Evolutionary conservation across 2,329 filamentous ascomycete genomes (phyloP).

Genomic region (Penicillium sp.): DNA sequence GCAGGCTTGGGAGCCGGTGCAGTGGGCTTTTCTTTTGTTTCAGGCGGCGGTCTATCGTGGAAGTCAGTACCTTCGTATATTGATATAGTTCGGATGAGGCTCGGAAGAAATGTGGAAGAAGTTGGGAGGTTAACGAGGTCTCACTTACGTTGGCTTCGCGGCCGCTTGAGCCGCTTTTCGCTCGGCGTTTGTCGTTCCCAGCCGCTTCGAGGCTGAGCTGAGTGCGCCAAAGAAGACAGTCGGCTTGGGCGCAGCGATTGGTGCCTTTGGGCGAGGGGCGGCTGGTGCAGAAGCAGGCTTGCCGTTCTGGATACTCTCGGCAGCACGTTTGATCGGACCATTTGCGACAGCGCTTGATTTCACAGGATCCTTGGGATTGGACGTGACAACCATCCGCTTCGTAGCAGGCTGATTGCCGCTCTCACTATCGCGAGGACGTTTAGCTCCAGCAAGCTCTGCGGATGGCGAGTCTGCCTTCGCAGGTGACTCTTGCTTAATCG

Average conservation of each 20-base stretch:
- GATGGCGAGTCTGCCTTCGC: conserved; percentile 23
- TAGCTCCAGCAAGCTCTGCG: conserved; percentile 36
- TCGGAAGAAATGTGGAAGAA: no score
- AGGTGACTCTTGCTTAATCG: conserved; percentile 41
- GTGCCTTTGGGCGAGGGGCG: conserved; percentile 40
- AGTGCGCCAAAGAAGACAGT: conserved; percentile 51
- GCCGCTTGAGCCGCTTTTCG: conserved; percentile 47
- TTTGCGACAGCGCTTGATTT: conserved; percentile 24
- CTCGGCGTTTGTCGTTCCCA: conserved; percentile 53
- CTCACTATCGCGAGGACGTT: conserved; percentile 45
- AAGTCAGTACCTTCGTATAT: conserved; percentile 17
- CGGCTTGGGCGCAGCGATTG: conserved; percentile 45
- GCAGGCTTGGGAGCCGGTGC: conserved; percentile 41
- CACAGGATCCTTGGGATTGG: conserved; percentile 35
- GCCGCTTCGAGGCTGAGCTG: conserved; percentile 52
- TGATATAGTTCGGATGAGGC: background rate
- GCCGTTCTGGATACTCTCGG: conserved; percentile 28
- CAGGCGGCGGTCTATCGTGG: conserved; percentile 31
- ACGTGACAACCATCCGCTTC: conserved; percentile 42
- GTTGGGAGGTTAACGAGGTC: background rate
- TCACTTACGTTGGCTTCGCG: conserved; percentile 38
- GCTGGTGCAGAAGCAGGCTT: conserved; percentile 34
- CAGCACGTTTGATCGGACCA: conserved; percentile 32
- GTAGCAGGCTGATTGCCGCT: conserved; percentile 36
- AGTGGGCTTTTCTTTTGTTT: conserved; percentile 39